A percentile compares a stretch with the other conserved stretches of the same genome.
These are phyloP conservation scores for Rhodotorula paludigena DNA, from an alignment of 768 basidiomycete species.

Conservation along the genomic window DNA sequence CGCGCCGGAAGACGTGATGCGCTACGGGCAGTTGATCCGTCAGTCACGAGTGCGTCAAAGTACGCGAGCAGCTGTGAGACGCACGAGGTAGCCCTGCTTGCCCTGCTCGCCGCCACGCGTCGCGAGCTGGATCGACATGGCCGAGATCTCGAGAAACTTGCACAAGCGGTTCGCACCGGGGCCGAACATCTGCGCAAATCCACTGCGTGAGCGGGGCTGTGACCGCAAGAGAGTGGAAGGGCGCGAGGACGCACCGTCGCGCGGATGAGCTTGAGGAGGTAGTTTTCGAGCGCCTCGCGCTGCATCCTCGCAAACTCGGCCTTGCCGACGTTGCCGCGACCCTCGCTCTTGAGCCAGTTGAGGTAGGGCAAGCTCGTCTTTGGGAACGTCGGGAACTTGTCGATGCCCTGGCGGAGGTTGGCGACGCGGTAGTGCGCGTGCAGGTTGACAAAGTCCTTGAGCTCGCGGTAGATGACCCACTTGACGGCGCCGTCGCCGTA, in stretches of 20 bases:
- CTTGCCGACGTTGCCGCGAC: slow-evolving; percentile 55
- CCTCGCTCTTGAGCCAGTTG: slow-evolving; percentile 70
- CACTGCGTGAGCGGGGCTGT: too few species aligned
- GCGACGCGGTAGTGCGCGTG: slow-evolving; percentile 84
- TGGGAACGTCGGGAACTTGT: slow-evolving; percentile 84
- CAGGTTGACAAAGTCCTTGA: slow-evolving; percentile 83
- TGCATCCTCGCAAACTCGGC: slow-evolving; percentile 76
- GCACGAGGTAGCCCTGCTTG: slow-evolving; percentile 74
- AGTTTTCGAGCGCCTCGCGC: slow-evolving; percentile 76
- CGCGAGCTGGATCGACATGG: slow-evolving; percentile 69
- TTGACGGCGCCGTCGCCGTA: slow-evolving; percentile 87
- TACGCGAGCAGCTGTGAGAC: slow-evolving; percentile 41
- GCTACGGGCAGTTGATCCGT: slow-evolving; percentile 28
- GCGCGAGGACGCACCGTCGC: slow-evolving; percentile 74
- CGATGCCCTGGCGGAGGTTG: slow-evolving; percentile 52
- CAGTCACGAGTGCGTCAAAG: not conserved
- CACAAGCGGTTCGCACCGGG: slow-evolving; percentile 82
- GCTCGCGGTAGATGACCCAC: slow-evolving; percentile 93
- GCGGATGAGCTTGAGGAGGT: slow-evolving; percentile 78
- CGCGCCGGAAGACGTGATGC: slow-evolving; percentile 58
- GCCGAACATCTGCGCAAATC: slow-evolving; percentile 76
- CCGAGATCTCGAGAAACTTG: slow-evolving; percentile 85
- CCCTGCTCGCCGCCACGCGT: slow-evolving; percentile 75
- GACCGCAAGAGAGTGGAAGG: not conserved
- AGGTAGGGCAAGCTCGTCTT: slow-evolving; percentile 78